A percentile compares a stretch with the other conserved stretches of the same genome.
These are phyloP conservation scores for Entomortierella beljakovae DNA, from an alignment of 192 early-diverging fungal species.

Conservation along the genomic window DNA sequence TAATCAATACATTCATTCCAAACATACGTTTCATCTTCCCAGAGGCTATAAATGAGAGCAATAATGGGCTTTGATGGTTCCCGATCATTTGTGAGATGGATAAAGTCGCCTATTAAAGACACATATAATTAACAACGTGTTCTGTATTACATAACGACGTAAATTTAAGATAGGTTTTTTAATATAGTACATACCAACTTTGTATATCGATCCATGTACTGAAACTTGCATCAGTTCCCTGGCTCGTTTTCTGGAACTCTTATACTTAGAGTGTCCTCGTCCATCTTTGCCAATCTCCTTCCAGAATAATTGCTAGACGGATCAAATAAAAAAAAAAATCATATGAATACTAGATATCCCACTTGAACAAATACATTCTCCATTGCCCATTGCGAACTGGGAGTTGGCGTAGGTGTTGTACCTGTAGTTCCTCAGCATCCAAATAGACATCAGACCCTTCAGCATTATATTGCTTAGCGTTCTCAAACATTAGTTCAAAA, in stretches of 20 bases:
- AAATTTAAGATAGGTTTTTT: not conserved
- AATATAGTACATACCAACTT: slow-evolving; percentile 23
- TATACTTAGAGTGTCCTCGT: slow-evolving; percentile 12
- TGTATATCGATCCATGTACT: slow-evolving; percentile 19
- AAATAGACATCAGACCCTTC: slow-evolving; percentile 85
- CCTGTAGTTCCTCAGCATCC: slow-evolving; percentile 74
- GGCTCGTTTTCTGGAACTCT: slow-evolving; percentile 29
- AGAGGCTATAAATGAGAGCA: slow-evolving; percentile 66
- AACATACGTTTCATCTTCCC: slow-evolving; percentile 58
- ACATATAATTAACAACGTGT: not conserved
- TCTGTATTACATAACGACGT: not conserved
- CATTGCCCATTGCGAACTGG: too few relatives aligned
- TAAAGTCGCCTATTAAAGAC: slow-evolving; percentile 66
- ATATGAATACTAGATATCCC: too few relatives aligned
- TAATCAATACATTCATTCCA: not conserved
- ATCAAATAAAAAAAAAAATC: not conserved
- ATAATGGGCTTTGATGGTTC: slow-evolving; percentile 71
- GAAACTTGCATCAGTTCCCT: slow-evolving; percentile 24
- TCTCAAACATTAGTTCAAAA: slow-evolving; percentile 86
- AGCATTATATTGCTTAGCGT: slow-evolving; percentile 93
- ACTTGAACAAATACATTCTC: too few relatives aligned
- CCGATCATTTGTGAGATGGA: slow-evolving; percentile 67
- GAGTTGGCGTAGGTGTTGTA: slow-evolving; percentile 12
- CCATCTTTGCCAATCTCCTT: slow-evolving; percentile 52
- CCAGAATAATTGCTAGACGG: slow-evolving; percentile 35